Evolutionary conservation across 2,329 filamentous ascomycete genomes (phyloP).

Genomic region (Penicillium sp.): DNA sequence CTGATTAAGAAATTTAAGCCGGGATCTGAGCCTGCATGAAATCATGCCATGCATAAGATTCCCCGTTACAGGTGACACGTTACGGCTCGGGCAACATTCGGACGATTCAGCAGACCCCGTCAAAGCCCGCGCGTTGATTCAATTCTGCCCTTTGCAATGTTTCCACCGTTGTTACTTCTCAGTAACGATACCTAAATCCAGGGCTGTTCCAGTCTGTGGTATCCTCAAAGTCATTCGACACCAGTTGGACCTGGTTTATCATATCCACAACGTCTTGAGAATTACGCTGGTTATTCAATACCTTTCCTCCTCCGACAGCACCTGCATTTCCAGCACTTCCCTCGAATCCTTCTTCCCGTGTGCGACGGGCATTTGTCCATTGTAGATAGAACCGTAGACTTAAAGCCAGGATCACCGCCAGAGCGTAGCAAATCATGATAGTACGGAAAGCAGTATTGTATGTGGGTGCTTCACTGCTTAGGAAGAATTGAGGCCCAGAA

Average conservation of each 20-base stretch:
- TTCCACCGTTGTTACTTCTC: neutral
- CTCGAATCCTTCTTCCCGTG: conserved; percentile 40
- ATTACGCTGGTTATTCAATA: conserved; percentile 46
- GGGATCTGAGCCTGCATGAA: neutral
- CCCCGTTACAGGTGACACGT: neutral
- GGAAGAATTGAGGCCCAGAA: conserved; percentile 61
- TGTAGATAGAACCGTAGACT: conserved; percentile 55
- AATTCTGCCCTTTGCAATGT: neutral
- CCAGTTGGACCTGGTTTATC: conserved; percentile 39
- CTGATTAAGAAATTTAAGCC: neutral
- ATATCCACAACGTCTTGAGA: conserved; percentile 41
- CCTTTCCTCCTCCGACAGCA: conserved; percentile 50
- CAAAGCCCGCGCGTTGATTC: conserved; percentile 1
- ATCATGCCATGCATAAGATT: conserved; percentile 4
- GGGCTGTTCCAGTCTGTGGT: conserved; percentile 63
- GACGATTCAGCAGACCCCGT: neutral
- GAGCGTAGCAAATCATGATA: conserved; percentile 61
- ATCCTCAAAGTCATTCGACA: conserved; percentile 59
- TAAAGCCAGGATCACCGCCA: conserved; percentile 53
- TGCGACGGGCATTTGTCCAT: conserved; percentile 50
- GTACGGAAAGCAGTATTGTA: conserved; percentile 60
- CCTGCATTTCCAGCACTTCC: conserved; percentile 26
- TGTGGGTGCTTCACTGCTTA: conserved; percentile 52
- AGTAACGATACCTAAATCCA: conserved; percentile 61
- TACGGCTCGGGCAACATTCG: neutral